Evolutionary conservation across 2,329 filamentous ascomycete genomes (phyloP).

Genomic region (Lecanoromycetidae sp.): DNA sequence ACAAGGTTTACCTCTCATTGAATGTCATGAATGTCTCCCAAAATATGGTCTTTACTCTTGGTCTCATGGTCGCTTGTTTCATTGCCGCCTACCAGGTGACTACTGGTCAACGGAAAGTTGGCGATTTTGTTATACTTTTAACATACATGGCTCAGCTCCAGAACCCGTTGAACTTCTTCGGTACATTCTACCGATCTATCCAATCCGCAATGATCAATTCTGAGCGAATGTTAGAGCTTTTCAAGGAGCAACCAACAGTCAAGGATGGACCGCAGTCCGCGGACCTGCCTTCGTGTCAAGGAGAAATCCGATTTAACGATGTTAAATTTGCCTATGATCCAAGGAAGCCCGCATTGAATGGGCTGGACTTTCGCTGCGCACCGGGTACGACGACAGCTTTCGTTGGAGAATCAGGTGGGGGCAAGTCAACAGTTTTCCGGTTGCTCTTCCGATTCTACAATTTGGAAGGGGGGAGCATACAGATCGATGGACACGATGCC

Average conservation of each 20-base stretch:
- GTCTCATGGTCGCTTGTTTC: conserved; percentile 58
- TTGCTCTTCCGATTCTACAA: conserved; percentile 97
- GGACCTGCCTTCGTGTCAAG: conserved; percentile 55
- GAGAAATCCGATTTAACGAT: conserved; percentile 75
- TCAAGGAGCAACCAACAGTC: conserved; percentile 91
- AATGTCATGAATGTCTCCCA: conserved; percentile 73
- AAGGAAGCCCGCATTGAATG: conserved; percentile 71
- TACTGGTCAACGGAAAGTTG: conserved; percentile 50
- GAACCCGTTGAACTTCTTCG: conserved; percentile 73
- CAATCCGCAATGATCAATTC: conserved; percentile 97
- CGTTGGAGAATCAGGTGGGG: conserved; percentile 90
- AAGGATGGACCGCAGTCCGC: conserved; percentile 59
- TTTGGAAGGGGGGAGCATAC: conserved; percentile 63
- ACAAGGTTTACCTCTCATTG: conserved; percentile 62
- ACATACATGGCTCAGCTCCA: conserved; percentile 72
- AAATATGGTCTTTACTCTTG: conserved; percentile 66
- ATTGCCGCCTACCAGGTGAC: conserved; percentile 68
- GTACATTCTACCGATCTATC: conserved; percentile 89
- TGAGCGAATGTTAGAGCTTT: conserved; percentile 85
- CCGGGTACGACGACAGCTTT: conserved; percentile 92
- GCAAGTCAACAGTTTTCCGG: conserved; percentile 93
- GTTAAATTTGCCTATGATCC: conserved; percentile 85
- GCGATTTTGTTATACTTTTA: conserved; percentile 60
- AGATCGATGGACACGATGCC: conserved; percentile 74
- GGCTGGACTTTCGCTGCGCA: conserved; percentile 70